A percentile compares a stretch with the other conserved stretches of the same genome.
Evolutionary conservation across 2,329 filamentous ascomycete species (phyloP).

Genomic region (Fusarium poae): DNA sequence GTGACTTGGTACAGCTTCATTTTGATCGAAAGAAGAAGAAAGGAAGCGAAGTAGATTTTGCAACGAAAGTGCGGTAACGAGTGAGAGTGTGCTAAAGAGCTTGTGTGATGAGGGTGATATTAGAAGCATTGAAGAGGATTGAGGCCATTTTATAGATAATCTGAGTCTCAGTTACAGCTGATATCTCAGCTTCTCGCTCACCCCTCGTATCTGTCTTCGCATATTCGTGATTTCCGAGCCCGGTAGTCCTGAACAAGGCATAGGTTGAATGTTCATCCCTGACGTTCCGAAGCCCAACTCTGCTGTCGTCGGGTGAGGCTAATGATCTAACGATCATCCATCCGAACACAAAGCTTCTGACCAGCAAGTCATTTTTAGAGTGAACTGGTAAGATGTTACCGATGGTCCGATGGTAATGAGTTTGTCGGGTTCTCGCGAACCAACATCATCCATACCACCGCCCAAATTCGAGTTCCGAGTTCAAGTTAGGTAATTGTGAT

Average conservation of each 20-base stretch:
- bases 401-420: not conserved
- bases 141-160: slow-evolving; percentile 25
- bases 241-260: not conserved
- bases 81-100: slow-evolving; percentile 17
- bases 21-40: slow-evolving; percentile 2
- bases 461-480: not conserved
- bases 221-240: not conserved
- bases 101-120: slow-evolving; percentile 26
- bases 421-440: not conserved
- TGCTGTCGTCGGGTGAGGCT: not conserved
- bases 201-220: not conserved
- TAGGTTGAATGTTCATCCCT: not conserved
- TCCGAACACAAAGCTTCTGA: not conserved
- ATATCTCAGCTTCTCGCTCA: not conserved
- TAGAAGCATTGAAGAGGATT: not conserved
- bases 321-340: not conserved
- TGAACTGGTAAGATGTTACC: not conserved
- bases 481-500: not conserved
- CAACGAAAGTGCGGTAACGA: slow-evolving; percentile 22
- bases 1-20: slow-evolving; percentile 35
- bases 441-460: not conserved
- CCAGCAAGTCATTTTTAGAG: not conserved
- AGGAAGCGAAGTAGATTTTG: not conserved
- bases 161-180: fast-evolving
- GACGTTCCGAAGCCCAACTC: not conserved